phyloP scores from a whole-genome alignment of 2,329 filamentous ascomycete genomes.

The Calycina herbarum region DNA sequence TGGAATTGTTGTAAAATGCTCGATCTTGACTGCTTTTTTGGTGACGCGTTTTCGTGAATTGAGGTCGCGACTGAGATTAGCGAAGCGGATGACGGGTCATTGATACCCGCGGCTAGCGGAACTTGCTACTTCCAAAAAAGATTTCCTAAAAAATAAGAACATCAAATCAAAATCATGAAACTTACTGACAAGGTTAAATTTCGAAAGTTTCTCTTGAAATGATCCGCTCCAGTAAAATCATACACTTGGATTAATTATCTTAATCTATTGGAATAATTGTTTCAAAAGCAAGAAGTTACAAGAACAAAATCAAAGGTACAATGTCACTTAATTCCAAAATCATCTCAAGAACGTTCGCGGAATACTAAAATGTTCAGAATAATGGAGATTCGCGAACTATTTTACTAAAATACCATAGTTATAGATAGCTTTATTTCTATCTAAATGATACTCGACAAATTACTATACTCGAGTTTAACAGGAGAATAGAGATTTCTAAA shows the following conservation, averaged over 20 bases:
- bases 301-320: no score
- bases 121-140: background rate
- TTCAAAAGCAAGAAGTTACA: no score
- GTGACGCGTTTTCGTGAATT: background rate
- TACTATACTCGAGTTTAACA: no score
- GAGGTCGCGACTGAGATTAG: background rate
- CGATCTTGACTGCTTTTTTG: background rate
- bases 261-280: no score
- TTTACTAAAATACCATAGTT: no score
- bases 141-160: background rate
- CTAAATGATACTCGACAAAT: no score
- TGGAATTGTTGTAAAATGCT: background rate
- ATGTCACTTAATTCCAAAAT: no score
- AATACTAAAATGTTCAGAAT: no score
- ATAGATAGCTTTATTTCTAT: no score
- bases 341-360: no score
- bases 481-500: no score
- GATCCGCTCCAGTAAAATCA: background rate
- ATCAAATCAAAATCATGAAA: background rate
- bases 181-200: background rate
- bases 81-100: background rate
- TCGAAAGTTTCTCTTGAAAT: background rate
- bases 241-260: background rate
- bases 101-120: background rate
- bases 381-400: no score